A percentile compares a stretch with the other conserved stretches of the same genome.
These are phyloP conservation scores for Macrolepiota dolichaula DNA, from an alignment of 768 basidiomycete genomes.

Conservation along the genomic window DNA sequence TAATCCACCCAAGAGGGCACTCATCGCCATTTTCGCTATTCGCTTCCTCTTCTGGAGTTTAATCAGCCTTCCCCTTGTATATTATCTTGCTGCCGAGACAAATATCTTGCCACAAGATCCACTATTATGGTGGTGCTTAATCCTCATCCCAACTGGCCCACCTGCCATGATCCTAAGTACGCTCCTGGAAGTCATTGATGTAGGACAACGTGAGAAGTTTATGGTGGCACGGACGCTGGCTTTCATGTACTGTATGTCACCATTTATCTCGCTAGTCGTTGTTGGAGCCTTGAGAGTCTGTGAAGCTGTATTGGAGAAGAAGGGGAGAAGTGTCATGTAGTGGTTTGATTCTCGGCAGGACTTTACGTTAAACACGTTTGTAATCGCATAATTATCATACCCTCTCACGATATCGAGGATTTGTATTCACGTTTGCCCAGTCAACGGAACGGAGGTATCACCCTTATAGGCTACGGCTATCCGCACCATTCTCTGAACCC, in stretches of 20 bases:
- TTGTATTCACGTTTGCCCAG: no score
- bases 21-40: not conserved
- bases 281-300: not conserved
- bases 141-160: not conserved
- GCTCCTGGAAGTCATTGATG: not conserved
- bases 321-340: not conserved
- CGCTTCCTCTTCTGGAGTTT: not conserved
- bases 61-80: not conserved
- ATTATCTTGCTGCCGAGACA: not conserved
- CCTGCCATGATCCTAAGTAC: slow-evolving; percentile 1
- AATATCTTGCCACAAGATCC: not conserved
- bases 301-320: not conserved
- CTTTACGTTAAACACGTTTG: not conserved
- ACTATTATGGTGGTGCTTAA: slow-evolving; percentile 1
- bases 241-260: slow-evolving; percentile 1
- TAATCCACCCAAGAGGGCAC: not conserved
- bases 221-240: not conserved
- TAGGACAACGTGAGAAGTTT: not conserved
- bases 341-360: not conserved
- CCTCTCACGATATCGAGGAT: not conserved
- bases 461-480: slow-evolving; percentile 33
- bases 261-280: not conserved
- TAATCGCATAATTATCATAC: not conserved
- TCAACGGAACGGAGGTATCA: slow-evolving; percentile 25
- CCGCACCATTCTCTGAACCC: no score